A percentile compares a stretch with the other conserved stretches of the same genome.
Conservation (phyloP, 352 stramenopile genomes). For the Phytophthora hybrid region DNA sequence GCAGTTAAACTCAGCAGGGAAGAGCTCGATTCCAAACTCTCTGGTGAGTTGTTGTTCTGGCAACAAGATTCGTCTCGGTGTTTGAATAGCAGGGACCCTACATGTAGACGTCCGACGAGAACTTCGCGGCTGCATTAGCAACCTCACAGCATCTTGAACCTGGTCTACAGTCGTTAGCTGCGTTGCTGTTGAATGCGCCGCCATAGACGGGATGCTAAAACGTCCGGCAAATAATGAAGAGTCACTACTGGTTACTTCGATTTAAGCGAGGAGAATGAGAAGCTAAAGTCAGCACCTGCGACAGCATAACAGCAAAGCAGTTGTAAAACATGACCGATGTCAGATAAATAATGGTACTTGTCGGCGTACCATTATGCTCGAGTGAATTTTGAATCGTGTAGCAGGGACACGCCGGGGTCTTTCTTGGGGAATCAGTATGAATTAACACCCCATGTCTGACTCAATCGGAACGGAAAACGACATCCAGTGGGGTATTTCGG, state of each 20-base stretch:
- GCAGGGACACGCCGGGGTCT: no score
- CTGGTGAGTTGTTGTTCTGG: constrained; percentile 27
- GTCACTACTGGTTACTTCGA: no score
- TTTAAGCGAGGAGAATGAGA: constrained; percentile 23
- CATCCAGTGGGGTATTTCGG: no score
- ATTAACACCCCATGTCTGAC: no score
- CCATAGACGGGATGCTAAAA: neutral
- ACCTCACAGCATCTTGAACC: constrained; percentile 19
- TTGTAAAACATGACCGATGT: no score
- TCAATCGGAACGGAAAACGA: no score
- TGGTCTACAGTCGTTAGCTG: constrained; percentile 17
- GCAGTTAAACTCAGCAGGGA: no score
- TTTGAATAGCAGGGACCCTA: constrained; percentile 6
- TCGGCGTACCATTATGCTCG: constrained; percentile 26
- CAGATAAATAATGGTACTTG: no score
- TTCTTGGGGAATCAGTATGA: no score
- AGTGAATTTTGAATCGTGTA: constrained; percentile 40
- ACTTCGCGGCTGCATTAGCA: constrained; percentile 18
- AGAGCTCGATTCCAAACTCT: constrained; percentile 30
- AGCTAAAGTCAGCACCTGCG: constrained; percentile 25
- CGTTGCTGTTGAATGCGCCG: neutral
- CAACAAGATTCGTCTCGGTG: constrained; percentile 35
- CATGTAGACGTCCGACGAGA: constrained; percentile 14
- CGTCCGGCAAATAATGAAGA: neutral
- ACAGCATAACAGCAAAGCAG: neutral